Percentiles rank a stretch among this genome's conserved stretches.
phyloP scores from a whole-genome alignment of 2,329 filamentous ascomycete species.

The Sporothrix brunneoviolacea region DNA sequence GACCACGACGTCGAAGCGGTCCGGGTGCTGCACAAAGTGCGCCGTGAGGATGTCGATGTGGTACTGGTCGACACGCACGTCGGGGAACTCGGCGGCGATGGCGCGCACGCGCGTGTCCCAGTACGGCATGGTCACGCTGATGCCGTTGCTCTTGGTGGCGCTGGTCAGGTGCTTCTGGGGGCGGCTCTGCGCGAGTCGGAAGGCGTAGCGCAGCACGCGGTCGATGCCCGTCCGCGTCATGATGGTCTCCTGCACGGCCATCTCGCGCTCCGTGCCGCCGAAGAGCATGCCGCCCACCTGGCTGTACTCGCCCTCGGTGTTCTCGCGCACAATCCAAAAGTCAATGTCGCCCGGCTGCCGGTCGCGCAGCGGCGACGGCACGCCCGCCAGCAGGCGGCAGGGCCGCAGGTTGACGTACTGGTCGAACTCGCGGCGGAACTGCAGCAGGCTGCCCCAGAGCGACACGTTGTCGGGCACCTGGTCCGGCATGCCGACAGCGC shows the following conservation, averaged over 20 bases:
- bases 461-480: constrained; percentile 55
- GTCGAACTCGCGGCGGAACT: constrained; percentile 57
- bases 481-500: constrained; percentile 24
- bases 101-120: constrained; percentile 56
- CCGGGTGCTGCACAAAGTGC: constrained; percentile 52
- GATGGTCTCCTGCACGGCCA: constrained; percentile 55
- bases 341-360: constrained; percentile 47
- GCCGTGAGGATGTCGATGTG: constrained; percentile 47
- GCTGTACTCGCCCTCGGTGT: constrained; percentile 59
- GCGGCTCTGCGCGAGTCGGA: constrained; percentile 46
- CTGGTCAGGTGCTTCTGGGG: constrained; percentile 53
- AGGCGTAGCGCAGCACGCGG: constrained; percentile 57
- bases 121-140: constrained; percentile 60
- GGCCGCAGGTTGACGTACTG: constrained; percentile 62
- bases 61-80: constrained; percentile 57
- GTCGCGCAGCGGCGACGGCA: constrained; percentile 46
- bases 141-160: constrained; percentile 60
- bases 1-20: constrained; percentile 55
- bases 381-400: constrained; percentile 51
- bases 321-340: constrained; percentile 62
- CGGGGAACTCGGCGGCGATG: constrained; percentile 51
- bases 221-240: constrained; percentile 56
- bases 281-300: constrained; percentile 57
- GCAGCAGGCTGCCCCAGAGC: constrained; percentile 57
- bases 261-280: constrained; percentile 48